Percentiles rank a stretch among this genome's conserved stretches.
phyloP scores from a whole-genome alignment of 2,329 filamentous ascomycete genomes.

The Emericellopsis cladophorae region DNA sequence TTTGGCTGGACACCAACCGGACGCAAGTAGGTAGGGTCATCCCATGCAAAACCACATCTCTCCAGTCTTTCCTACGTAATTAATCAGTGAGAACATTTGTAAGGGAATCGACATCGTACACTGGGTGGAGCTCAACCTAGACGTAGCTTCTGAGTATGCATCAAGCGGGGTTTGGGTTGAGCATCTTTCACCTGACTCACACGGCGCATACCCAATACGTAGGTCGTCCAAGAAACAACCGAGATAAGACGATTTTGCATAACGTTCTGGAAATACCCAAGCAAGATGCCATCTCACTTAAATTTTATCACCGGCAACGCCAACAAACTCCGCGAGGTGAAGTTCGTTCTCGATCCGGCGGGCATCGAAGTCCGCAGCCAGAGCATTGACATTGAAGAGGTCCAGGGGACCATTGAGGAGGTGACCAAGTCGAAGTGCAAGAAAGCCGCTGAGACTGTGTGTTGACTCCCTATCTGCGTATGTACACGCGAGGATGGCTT shows the following conservation, averaged over 20 bases:
- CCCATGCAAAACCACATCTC: too few relatives aligned
- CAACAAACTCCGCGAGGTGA: constrained; percentile 85
- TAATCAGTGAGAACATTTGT: background rate
- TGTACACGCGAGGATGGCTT: too few relatives aligned
- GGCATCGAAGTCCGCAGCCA: constrained; percentile 60
- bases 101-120: background rate
- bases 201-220: too few relatives aligned
- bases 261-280: too few relatives aligned
- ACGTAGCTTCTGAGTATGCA: background rate
- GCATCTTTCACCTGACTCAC: too few relatives aligned
- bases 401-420: constrained; percentile 87
- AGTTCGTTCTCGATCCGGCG: constrained; percentile 65
- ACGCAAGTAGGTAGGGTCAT: too few relatives aligned
- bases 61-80: too few relatives aligned
- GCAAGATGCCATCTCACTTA: constrained; percentile 34
- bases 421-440: constrained; percentile 81
- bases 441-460: constrained; percentile 63
- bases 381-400: constrained; percentile 70
- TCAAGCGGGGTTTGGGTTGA: background rate
- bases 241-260: too few relatives aligned
- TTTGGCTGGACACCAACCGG: too few relatives aligned
- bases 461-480: background rate
- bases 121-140: too few relatives aligned
- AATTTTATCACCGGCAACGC: constrained; percentile 97
- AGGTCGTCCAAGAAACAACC: too few relatives aligned